Base-by-base conservation (phyloP, 1,139 yeast genomes). In the Pichia sp. region DNA sequence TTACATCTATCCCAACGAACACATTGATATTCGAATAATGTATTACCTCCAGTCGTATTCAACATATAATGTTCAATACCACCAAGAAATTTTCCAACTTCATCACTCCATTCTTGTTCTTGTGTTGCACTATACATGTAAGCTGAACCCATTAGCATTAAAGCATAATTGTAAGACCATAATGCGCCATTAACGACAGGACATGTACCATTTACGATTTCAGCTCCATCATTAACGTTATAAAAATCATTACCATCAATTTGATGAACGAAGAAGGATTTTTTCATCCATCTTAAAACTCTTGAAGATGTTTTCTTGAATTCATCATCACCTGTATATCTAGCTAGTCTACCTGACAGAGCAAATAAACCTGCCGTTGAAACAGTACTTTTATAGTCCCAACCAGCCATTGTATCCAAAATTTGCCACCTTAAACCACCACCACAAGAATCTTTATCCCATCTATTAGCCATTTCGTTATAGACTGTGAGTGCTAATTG, bases 371-470 rank as follows among this genome's bases (percentile, higher is more conserved):
- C 86, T 15, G 96, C 96, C 57, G 86, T 89, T 18, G 95, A 77
- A 44, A 89, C 91, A 10, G 93, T 69, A 61, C 88, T 88, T 64
- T 89, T 89, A 60, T 89, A 89, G 62, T 84, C 84, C 61, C 88
- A 89, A 50, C 97, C 97, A 9, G 88, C 72, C 62, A 89, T 89
- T 94, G 95, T 88, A 47, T 83, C 75, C 67, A 84, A 86, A 58
- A 89, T 89, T 65, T 89, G 97, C 97, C 97, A 89, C 66, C 96
- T 74, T 48, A 89, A 70, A 2, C 97, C 97, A 46, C 97, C 97
- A 41, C 71, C 73, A 63, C 97, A 89, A 42, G 71, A 56, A 3
- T 59, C 68, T 7, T 62, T 54, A 57, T 89, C 96, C 97, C 97
- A 89, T 61, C 96, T 74, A 31, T 73, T 64, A 31, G 86, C 77